A percentile compares a stretch with the other conserved stretches of the same genome.
phyloP scores from a whole-genome alignment of 2,329 filamentous ascomycete genomes.

The Simplicillium aogashimaense region DNA sequence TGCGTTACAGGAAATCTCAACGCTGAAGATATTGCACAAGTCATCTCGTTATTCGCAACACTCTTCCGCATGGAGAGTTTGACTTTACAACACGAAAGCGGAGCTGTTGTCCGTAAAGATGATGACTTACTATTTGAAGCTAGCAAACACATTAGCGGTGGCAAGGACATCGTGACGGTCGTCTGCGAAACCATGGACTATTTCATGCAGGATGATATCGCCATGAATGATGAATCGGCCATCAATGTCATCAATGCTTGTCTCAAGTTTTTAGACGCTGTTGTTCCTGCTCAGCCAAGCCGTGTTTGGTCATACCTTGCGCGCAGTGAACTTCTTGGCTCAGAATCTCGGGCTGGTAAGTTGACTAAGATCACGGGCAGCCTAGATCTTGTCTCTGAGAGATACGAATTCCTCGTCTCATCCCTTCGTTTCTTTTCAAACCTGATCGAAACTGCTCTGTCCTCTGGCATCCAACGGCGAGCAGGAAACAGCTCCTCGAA shows the following conservation, averaged over 20 bases:
- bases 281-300: slow-evolving; percentile 66
- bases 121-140: slow-evolving; percentile 42
- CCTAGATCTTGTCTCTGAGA: slow-evolving; percentile 66
- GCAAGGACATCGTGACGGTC: slow-evolving; percentile 68
- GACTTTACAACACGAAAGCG: slow-evolving; percentile 18
- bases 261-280: slow-evolving; percentile 66
- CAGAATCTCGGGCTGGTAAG: slow-evolving; percentile 65
- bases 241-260: slow-evolving; percentile 61
- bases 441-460: slow-evolving; percentile 66
- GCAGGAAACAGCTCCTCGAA: slow-evolving; percentile 37
- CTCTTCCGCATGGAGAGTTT: slow-evolving; percentile 47
- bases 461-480: slow-evolving; percentile 58
- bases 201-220: slow-evolving; percentile 46
- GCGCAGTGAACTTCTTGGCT: slow-evolving; percentile 69
- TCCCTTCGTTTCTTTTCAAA: slow-evolving; percentile 65
- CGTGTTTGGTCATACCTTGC: slow-evolving; percentile 85
- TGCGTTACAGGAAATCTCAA: slow-evolving; percentile 43
- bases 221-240: slow-evolving; percentile 50
- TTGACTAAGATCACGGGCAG: slow-evolving; percentile 72
- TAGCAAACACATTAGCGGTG: slow-evolving; percentile 44
- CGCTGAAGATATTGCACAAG: slow-evolving; percentile 58
- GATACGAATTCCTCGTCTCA: slow-evolving; percentile 67
- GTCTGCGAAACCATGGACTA: slow-evolving; percentile 79
- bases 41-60: slow-evolving; percentile 63
- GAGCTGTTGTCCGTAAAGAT: slow-evolving; percentile 22